Evolutionary conservation across 2,329 filamentous ascomycete genomes (phyloP).

Genomic region (Pseudocercospora pini-densiflorae): DNA sequence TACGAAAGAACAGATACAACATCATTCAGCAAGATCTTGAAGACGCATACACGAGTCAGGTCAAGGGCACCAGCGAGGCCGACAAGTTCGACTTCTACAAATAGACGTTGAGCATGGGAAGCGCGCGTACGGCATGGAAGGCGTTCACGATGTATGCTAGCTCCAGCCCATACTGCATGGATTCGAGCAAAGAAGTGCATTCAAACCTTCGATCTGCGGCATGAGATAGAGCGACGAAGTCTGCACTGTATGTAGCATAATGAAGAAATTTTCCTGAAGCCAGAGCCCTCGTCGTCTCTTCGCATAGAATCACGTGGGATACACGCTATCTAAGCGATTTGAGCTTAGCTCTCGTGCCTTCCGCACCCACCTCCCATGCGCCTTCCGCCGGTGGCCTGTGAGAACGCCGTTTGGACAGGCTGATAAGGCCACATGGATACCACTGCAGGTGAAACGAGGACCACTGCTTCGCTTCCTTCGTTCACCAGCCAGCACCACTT

Average conservation of each 20-base stretch:
- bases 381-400: background rate
- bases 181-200: background rate
- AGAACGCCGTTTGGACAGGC: background rate
- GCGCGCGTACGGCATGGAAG: background rate
- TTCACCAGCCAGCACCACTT: background rate
- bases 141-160: conserved; percentile 3
- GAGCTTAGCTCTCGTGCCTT: too few species aligned
- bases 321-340: background rate
- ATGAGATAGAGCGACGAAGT: background rate
- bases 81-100: conserved; percentile 92
- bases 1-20: conserved; percentile 98
- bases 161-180: background rate
- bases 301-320: background rate
- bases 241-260: conserved; percentile 10
- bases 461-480: background rate
- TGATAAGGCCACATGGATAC: background rate
- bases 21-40: conserved; percentile 98
- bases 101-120: conserved; percentile 48
- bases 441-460: background rate
- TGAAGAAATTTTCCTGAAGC: background rate
- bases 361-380: background rate
- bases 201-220: background rate
- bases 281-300: background rate
- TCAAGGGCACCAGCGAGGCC: conserved; percentile 78
- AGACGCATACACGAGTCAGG: conserved; percentile 95